These are phyloP conservation scores for Phycomyces nitens DNA, from an alignment of 192 early-diverging fungal genomes.

Conservation along the genomic window DNA sequence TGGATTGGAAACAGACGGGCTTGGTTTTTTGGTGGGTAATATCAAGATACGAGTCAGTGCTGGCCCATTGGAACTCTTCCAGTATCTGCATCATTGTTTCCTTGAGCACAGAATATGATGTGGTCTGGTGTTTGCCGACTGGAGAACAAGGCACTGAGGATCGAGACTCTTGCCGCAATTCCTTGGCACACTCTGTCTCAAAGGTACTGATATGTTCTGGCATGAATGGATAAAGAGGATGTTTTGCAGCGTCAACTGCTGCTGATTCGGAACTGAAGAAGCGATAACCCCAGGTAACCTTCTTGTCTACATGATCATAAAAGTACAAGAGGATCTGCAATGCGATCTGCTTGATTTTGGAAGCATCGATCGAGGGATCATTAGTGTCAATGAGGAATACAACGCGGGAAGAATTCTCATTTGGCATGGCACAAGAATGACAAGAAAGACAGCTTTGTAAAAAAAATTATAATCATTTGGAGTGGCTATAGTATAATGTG, in stretches of 20 bases:
- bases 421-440: neutral
- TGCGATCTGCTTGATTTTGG: neutral
- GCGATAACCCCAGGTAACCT: conserved; percentile 6
- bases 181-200: neutral
- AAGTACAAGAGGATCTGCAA: conserved; percentile 13
- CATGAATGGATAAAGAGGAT: neutral
- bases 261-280: conserved; percentile 2
- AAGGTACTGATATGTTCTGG: neutral
- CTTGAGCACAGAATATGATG: neutral
- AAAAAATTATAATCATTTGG: too few species aligned
- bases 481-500: too few species aligned
- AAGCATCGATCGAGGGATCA: neutral
- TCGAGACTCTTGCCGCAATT: neutral
- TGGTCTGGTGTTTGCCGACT: neutral
- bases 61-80: neutral
- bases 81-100: neutral
- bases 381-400: conserved; percentile 15
- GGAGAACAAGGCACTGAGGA: neutral
- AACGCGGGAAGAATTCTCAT: conserved; percentile 4
- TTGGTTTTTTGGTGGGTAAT: neutral
- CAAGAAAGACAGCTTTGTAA: neutral
- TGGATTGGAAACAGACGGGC: neutral
- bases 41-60: neutral
- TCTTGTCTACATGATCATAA: conserved; percentile 9
- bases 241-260: neutral